Evolutionary conservation across 805 yeast genomes (phyloP).

Genomic region (Jamesozyma gamospora): DNA sequence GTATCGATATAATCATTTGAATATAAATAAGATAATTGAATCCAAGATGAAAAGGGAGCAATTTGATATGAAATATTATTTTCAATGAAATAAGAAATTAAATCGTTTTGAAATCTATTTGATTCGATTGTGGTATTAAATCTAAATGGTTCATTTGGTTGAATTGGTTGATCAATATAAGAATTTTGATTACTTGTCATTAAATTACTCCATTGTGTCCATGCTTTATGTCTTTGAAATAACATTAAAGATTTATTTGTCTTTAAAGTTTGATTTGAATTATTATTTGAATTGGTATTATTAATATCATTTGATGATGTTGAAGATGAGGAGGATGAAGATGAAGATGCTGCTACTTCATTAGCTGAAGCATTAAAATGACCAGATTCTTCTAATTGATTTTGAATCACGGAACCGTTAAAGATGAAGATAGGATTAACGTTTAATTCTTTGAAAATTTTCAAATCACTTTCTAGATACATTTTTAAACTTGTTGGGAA

Average conservation of each 20-base stretch:
- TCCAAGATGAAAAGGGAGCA: slow-evolving; percentile 75
- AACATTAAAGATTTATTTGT: slow-evolving; percentile 27
- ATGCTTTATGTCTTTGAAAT: slow-evolving; percentile 37
- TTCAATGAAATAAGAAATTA: slow-evolving; percentile 47
- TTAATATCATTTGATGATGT: not conserved
- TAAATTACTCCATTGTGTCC: slow-evolving; percentile 35
- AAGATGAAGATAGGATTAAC: slow-evolving; percentile 77
- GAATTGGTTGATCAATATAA: slow-evolving; percentile 28
- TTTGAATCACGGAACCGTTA: slow-evolving; percentile 46
- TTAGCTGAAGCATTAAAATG: slow-evolving; percentile 18
- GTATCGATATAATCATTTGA: slow-evolving; percentile 52
- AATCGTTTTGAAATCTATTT: slow-evolving; percentile 42
- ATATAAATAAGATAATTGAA: slow-evolving; percentile 66
- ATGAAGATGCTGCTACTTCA: slow-evolving; percentile 15
- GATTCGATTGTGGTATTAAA: slow-evolving; percentile 41
- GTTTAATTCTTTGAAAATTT: slow-evolving; percentile 46
- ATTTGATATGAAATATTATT: slow-evolving; percentile 55
- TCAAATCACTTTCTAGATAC: slow-evolving; percentile 52
- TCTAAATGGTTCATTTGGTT: slow-evolving; percentile 41
- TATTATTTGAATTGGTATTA: not conserved
- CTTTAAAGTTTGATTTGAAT: slow-evolving; percentile 7
- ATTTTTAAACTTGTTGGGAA: slow-evolving; percentile 53
- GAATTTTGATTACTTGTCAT: slow-evolving; percentile 26
- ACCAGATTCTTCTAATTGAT: slow-evolving; percentile 26
- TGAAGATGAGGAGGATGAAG: slow-evolving; percentile 6